These are phyloP conservation scores for Rosa multiflora DNA, from an alignment of 306 rosid species.

Conservation along the genomic window DNA sequence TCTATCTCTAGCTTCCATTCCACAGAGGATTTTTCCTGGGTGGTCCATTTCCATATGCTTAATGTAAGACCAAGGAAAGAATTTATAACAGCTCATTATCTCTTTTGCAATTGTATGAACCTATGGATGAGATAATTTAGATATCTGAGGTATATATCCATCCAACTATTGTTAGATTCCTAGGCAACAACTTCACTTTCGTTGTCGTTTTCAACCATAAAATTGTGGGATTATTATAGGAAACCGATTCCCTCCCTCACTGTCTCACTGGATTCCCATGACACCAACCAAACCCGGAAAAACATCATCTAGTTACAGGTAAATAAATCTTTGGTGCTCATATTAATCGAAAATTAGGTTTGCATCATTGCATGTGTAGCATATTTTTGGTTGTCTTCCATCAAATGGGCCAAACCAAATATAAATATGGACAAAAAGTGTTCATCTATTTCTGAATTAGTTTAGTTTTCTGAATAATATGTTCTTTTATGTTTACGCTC, in stretches of 20 bases:
- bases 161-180: slow-evolving; percentile 13
- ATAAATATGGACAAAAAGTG: neutral
- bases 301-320: neutral
- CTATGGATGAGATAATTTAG: slow-evolving; percentile 8
- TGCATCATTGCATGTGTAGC: neutral
- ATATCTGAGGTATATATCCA: neutral
- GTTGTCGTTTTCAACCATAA: slow-evolving; percentile 7
- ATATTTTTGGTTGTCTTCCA: neutral
- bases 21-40: slow-evolving; percentile 12
- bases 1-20: slow-evolving; percentile 31
- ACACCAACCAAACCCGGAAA: neutral
- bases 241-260: slow-evolving; percentile 5
- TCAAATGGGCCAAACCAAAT: neutral
- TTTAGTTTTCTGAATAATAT: neutral
- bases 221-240: neutral
- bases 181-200: slow-evolving; percentile 17
- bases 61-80: slow-evolving; percentile 30
- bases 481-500: neutral
- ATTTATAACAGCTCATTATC: slow-evolving; percentile 24
- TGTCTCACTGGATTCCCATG: slow-evolving; percentile 16
- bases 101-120: neutral
- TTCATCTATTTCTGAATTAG: neutral
- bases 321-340: neutral
- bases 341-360: neutral
- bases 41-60: slow-evolving; percentile 38